Evolutionary conservation across 2,329 filamentous ascomycete genomes (phyloP).

Genomic region (Sclerotinia nivalis): DNA sequence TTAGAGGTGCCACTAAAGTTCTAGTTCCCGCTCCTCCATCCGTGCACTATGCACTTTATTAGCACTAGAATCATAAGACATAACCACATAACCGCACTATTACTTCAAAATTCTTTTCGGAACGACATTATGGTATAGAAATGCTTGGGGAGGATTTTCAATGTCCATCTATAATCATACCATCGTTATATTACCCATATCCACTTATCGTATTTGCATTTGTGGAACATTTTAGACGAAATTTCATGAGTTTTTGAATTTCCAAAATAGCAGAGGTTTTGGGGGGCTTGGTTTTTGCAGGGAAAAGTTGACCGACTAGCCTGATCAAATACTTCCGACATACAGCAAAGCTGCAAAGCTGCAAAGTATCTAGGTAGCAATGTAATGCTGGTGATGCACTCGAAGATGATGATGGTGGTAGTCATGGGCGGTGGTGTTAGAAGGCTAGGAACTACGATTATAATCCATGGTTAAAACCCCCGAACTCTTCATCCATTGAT

Average conservation of each 20-base stretch:
- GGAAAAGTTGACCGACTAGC: constrained; percentile 17
- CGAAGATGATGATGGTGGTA: not conserved
- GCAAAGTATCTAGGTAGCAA: constrained; percentile 5
- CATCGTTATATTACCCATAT: not conserved
- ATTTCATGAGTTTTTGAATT: not conserved
- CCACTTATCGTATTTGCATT: not conserved
- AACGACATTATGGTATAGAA: not conserved
- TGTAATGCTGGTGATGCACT: not conserved
- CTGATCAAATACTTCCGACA: constrained; percentile 10
- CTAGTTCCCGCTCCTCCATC: constrained; percentile 20
- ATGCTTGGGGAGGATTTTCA: not conserved
- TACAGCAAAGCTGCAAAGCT: constrained; percentile 5
- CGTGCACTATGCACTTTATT: constrained; percentile 14
- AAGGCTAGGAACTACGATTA: constrained; percentile 10
- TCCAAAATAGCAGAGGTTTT: not conserved
- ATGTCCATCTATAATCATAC: not conserved
- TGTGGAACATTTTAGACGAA: not conserved
- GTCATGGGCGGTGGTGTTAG: not conserved
- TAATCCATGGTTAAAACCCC: constrained; percentile 13
- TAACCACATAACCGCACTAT: not conserved
- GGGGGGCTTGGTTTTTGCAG: constrained; percentile 2
- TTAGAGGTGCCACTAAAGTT: constrained; percentile 9
- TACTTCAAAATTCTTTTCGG: not conserved
- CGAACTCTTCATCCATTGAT: constrained; percentile 2
- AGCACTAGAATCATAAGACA: constrained; percentile 7